Conservation (phyloP, 2,329 filamentous ascomycete genomes). For the Botrytis deweyae region DNA sequence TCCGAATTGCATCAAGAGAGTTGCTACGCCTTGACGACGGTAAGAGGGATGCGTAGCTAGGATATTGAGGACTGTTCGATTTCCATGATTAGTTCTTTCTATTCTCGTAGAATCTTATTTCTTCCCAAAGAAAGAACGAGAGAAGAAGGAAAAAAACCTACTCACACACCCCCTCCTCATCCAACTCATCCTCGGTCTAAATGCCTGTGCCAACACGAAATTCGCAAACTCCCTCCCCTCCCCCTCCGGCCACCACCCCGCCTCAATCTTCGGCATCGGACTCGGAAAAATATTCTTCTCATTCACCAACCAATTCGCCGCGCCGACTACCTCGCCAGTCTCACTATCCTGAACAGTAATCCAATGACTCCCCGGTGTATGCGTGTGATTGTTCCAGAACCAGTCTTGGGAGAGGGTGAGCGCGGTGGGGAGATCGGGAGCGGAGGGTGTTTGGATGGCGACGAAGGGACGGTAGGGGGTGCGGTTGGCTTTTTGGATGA, state of each 20-base stretch:
- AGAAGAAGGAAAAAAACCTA: background rate
- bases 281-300: conserved; percentile 4
- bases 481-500: conserved; percentile 11
- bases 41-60: conserved; percentile 8
- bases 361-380: background rate
- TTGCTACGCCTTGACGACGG: background rate
- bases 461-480: background rate
- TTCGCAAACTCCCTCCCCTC: conserved; percentile 7
- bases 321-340: background rate
- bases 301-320: conserved; percentile 3
- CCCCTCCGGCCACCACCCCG: conserved; percentile 1
- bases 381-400: background rate
- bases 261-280: conserved; percentile 6
- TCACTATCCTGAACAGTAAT: background rate
- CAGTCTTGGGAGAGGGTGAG: background rate
- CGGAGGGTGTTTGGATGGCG: background rate
- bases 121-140: background rate
- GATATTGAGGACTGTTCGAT: background rate
- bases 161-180: background rate
- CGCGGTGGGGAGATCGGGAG: background rate
- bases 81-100: background rate
- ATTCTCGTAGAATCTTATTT: background rate
- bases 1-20: background rate
- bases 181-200: background rate
- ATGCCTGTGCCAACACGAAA: background rate